Base-by-base conservation (phyloP, 2,329 filamentous ascomycete species). In the Neofusicoccum sp. region DNA sequence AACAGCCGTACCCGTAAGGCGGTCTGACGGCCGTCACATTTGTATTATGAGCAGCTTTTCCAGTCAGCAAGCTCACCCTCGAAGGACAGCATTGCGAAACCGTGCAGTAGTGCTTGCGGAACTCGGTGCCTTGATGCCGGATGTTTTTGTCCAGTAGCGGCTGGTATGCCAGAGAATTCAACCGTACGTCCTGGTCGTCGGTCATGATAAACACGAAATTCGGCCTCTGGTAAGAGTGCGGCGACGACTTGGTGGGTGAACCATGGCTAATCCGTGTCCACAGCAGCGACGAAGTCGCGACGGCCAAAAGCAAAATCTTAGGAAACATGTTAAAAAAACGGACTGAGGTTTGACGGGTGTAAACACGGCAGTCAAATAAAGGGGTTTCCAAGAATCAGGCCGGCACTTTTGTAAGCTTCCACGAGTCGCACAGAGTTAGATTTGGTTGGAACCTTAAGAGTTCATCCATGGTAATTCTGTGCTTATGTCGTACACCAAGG, bases 171-270 rank as follows among this genome's bases (percentile, higher is more conserved):
- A 89, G 70, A 0, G 87, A 89, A 50, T 85, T 77, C 67, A 90
- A 77, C 39, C 85, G 82, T 1, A 85, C 73, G 68, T 90, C 88
- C 68, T 90, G 88, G 66, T 90, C 88, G 65, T 90, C 88, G 0
- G 86, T 87, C 44, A 90, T 78, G 63, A 90, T 85, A 69, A 90
- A 87, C 28, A 91, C 77, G 47, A 90, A 84, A 66, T 90, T 90
- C 1, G 71, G 71, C 49, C 49, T 37, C 16, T 22, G 22, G 22
- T 22, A 22, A 22, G 22, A 22, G 22, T 22, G 34, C 9, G 49
- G 8, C 3, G 49, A 29, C 4, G n/a, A 12, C 12, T 37, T 22
- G 22, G 22, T 22, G 22, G 22, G 22, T 22, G 22, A 22, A 22
- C 22, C 22, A 22, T 34, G 34, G 12, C 49, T 39, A 8, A 22